These are phyloP conservation scores for Cadophora sp. DNA, from an alignment of 2,329 filamentous ascomycete species.

Conservation along the genomic window DNA sequence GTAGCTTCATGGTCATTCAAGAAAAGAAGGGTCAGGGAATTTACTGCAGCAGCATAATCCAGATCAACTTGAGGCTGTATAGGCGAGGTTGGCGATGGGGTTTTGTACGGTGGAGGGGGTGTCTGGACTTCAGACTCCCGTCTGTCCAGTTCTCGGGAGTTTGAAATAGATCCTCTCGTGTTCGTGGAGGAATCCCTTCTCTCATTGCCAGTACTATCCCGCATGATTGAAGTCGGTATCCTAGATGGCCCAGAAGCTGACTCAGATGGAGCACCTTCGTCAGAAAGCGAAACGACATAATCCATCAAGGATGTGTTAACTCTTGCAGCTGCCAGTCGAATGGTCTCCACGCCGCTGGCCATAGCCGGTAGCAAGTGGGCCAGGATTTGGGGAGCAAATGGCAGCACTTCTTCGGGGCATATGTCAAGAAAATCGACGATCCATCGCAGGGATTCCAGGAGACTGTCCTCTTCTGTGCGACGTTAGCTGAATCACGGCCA, in stretches of 20 bases:
- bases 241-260: slow-evolving; percentile 49
- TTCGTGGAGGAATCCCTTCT: slow-evolving; percentile 44
- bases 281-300: slow-evolving; percentile 89
- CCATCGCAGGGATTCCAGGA: slow-evolving; percentile 91
- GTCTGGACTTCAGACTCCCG: slow-evolving; percentile 60
- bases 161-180: slow-evolving; percentile 48
- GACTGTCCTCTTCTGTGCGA: slow-evolving; percentile 80
- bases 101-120: slow-evolving; percentile 49
- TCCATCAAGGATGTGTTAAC: slow-evolving; percentile 93
- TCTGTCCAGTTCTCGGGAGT: slow-evolving; percentile 56
- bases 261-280: slow-evolving; percentile 58
- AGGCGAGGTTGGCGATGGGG: slow-evolving; percentile 43
- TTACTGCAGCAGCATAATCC: slow-evolving; percentile 96
- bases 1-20: slow-evolving; percentile 97
- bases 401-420: slow-evolving; percentile 93
- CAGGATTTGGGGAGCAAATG: slow-evolving; percentile 90
- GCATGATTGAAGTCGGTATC: slow-evolving; percentile 50
- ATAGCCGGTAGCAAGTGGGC: slow-evolving; percentile 93
- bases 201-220: slow-evolving; percentile 43
- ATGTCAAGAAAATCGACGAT: slow-evolving; percentile 97
- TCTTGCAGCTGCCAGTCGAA: slow-evolving; percentile 84
- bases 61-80: slow-evolving; percentile 70
- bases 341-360: slow-evolving; percentile 88
- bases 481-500: slow-evolving; percentile 26
- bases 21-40: slow-evolving; percentile 90